Conservation (phyloP, 2,329 filamentous ascomycete species). For the Ascochyta clinopodiicola region DNA sequence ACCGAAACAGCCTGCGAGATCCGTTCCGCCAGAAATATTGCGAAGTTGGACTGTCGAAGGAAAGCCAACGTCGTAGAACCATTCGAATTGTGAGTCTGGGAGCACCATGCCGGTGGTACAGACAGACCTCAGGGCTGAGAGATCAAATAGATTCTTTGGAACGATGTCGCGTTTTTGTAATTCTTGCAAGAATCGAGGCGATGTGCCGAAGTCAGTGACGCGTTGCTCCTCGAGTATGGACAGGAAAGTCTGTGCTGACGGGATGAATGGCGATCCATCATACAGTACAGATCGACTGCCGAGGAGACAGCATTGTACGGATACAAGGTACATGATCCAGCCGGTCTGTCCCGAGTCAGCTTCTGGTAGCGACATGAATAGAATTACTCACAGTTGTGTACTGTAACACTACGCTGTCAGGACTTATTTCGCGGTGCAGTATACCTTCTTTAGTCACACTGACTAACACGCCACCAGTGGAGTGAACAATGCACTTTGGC, state of each 20-base stretch:
- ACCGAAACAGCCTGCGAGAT: conserved; percentile 71
- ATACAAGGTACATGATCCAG: conserved; percentile 86
- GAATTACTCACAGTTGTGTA: conserved; percentile 58
- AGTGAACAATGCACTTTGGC: conserved; percentile 87
- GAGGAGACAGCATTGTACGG: conserved; percentile 63
- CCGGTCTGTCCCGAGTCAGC: conserved; percentile 33
- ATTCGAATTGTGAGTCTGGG: conserved; percentile 77
- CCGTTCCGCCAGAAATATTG: conserved; percentile 80
- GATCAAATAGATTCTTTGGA: conserved; percentile 67
- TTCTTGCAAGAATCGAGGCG: conserved; percentile 78
- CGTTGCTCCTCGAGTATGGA: conserved; percentile 66
- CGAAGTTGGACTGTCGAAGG: conserved; percentile 69
- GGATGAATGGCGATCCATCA: conserved; percentile 81
- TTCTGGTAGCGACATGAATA: not conserved
- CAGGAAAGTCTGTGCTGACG: conserved; percentile 69
- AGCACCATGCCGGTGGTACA: conserved; percentile 83
- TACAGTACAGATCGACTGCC: conserved; percentile 74
- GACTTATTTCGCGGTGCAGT: conserved; percentile 58
- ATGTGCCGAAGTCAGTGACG: conserved; percentile 76
- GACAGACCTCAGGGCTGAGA: conserved; percentile 67
- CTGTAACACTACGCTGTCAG: conserved; percentile 58
- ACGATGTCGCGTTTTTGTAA: conserved; percentile 68
- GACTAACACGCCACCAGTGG: conserved; percentile 69
- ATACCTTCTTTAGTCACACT: conserved; percentile 66
- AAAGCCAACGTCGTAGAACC: conserved; percentile 78